Evolutionary conservation across 768 basidiomycete genomes (phyloP).

Genomic region (Thelephora ganbajun): DNA sequence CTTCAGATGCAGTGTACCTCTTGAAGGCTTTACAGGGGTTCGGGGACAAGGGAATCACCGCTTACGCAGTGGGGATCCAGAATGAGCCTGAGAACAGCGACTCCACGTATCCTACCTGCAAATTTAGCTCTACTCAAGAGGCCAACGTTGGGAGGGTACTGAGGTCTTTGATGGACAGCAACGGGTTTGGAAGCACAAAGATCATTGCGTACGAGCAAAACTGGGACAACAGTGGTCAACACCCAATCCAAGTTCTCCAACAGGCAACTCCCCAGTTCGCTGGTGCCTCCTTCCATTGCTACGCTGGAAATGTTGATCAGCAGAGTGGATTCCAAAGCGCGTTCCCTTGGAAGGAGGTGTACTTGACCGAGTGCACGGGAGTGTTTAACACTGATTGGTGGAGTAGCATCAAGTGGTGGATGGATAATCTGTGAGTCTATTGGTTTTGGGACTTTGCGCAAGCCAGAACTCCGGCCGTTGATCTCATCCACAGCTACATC

Average conservation of each 20-base stretch:
- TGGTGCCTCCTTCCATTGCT: constrained; percentile 66
- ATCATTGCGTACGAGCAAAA: constrained; percentile 65
- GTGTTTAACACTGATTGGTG: constrained; percentile 58
- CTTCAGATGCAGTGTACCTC: constrained; percentile 55
- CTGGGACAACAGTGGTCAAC: constrained; percentile 51
- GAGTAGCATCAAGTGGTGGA: constrained; percentile 71
- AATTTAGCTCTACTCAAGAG: constrained; percentile 38
- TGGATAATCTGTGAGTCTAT: constrained; percentile 45
- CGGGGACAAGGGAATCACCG: constrained; percentile 38
- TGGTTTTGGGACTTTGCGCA: background rate
- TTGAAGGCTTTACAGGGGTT: constrained; percentile 63
- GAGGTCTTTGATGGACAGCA: constrained; percentile 44
- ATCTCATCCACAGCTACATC: constrained; percentile 22
- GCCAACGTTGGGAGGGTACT: constrained; percentile 44
- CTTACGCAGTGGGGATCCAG: constrained; percentile 53
- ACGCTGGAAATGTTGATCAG: constrained; percentile 36
- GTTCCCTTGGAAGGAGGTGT: constrained; percentile 44
- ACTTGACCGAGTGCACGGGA: constrained; percentile 52
- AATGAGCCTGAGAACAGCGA: constrained; percentile 42
- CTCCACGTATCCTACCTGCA: constrained; percentile 54
- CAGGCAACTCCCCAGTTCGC: constrained; percentile 38
- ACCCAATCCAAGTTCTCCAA: constrained; percentile 51
- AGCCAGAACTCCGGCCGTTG: constrained; percentile 14
- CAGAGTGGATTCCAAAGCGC: constrained; percentile 43
- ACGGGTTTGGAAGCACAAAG: constrained; percentile 44